Evolutionary conservation across 2,329 filamentous ascomycete species (phyloP).

Genomic region (Pyrenophora tritici-repentis): DNA sequence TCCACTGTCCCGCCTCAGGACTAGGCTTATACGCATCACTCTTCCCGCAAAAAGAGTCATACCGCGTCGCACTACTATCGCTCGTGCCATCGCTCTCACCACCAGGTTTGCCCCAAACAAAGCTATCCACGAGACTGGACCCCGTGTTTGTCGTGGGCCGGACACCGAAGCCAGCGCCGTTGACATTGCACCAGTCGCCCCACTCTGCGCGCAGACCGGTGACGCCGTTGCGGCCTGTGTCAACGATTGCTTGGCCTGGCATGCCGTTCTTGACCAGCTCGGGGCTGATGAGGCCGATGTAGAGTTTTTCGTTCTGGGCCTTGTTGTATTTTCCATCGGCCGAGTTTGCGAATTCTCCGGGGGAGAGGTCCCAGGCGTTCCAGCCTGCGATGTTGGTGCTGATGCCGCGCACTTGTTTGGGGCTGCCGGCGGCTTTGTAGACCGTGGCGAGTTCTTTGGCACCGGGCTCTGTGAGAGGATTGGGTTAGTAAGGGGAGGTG

Average conservation of each 20-base stretch:
- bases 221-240: conserved; percentile 64
- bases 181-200: conserved; percentile 73
- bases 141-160: conserved; percentile 66
- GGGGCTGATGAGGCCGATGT: conserved; percentile 58
- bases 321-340: conserved; percentile 48
- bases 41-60: conserved; percentile 62
- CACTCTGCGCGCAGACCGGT: conserved; percentile 55
- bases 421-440: conserved; percentile 55
- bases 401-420: conserved; percentile 57
- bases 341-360: conserved; percentile 44
- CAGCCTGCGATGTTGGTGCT: conserved; percentile 65
- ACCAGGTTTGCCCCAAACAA: conserved; percentile 75
- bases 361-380: conserved; percentile 57
- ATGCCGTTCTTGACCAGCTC: conserved; percentile 55
- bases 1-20: conserved; percentile 72
- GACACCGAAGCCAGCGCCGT: conserved; percentile 66
- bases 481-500: background rate
- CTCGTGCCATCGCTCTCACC: conserved; percentile 59
- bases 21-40: conserved; percentile 64
- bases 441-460: conserved; percentile 56
- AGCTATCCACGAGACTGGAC: conserved; percentile 63
- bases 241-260: conserved; percentile 61
- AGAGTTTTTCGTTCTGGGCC: conserved; percentile 59
- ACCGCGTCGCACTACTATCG: conserved; percentile 53
- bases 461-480: conserved; percentile 48